Percentiles rank a stretch among this genome's conserved stretches.
Evolutionary conservation across 495 filamentous ascomycete species (phyloP).

Genomic region (Emericellopsis terricola): DNA sequence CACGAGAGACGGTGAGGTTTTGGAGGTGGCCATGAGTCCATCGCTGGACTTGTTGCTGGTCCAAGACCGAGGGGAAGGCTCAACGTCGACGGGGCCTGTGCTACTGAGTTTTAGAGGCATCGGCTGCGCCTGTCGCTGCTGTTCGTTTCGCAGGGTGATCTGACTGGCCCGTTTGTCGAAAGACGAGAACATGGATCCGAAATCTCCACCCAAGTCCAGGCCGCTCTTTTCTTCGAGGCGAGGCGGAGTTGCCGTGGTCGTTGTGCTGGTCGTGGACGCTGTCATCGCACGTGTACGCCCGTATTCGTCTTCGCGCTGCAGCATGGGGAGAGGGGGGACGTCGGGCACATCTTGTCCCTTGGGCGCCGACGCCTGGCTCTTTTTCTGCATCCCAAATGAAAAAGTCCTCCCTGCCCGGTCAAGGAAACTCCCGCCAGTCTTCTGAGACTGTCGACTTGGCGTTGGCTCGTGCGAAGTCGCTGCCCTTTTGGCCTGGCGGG

Average conservation of each 20-base stretch:
- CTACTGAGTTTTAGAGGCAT: conserved; percentile 38
- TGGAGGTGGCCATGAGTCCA: conserved; percentile 9
- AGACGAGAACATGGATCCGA: conserved; percentile 49
- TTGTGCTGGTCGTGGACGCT: conserved; percentile 34
- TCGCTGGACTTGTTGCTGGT: conserved; percentile 44
- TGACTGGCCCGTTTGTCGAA: conserved; percentile 37
- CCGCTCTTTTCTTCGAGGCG: conserved; percentile 42
- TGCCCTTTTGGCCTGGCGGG: too few relatives aligned
- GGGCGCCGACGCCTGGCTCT: conserved; percentile 22
- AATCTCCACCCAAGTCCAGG: conserved; percentile 39
- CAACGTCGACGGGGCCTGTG: conserved; percentile 31
- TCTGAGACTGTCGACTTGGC: conserved; percentile 37
- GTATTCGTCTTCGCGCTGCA: conserved; percentile 9
- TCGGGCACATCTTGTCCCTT: conserved; percentile 17
- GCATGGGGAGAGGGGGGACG: conserved; percentile 12
- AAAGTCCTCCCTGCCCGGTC: conserved; percentile 56
- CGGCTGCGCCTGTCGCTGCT: not conserved
- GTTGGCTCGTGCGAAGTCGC: conserved; percentile 34
- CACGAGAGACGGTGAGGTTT: conserved; percentile 3
- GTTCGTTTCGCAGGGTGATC: conserved; percentile 17
- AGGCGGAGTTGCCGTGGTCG: conserved; percentile 52
- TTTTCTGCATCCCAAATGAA: conserved; percentile 48
- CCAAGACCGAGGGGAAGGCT: conserved; percentile 50
- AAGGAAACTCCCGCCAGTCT: conserved; percentile 32
- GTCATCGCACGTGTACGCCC: conserved; percentile 25